These are phyloP conservation scores for Iberis pinnata DNA, from an alignment of 345 rosid genomes.

Conservation along the genomic window DNA sequence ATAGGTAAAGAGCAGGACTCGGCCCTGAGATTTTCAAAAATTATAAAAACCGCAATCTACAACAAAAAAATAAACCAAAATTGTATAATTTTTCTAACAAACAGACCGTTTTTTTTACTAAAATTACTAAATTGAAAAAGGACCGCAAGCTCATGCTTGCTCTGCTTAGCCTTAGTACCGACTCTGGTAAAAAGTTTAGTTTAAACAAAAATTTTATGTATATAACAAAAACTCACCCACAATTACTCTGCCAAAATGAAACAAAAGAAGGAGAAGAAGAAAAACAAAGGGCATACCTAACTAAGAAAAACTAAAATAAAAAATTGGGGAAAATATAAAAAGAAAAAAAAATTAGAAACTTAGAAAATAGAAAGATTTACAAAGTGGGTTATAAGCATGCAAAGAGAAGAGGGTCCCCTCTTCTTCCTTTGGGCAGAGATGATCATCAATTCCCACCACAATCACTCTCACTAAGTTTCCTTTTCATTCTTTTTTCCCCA, in stretches of 20 bases:
- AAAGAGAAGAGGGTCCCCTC: constrained; percentile 35
- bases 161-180: no score
- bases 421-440: constrained; percentile 30
- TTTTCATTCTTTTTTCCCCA: constrained; percentile 28
- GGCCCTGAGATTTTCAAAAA: no score
- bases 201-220: constrained; percentile 20
- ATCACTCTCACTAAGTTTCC: constrained; percentile 27
- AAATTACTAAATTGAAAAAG: no score
- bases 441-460: constrained; percentile 36
- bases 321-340: not conserved
- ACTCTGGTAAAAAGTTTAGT: not conserved
- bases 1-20: no score
- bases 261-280: constrained; percentile 5
- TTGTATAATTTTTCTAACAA: no score
- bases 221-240: constrained; percentile 18
- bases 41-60: no score
- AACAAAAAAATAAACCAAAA: no score
- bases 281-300: constrained; percentile 21
- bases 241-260: constrained; percentile 26
- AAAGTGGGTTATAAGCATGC: constrained; percentile 37
- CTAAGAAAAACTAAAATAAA: not conserved
- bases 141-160: no score
- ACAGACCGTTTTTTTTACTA: no score
- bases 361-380: constrained; percentile 27
- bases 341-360: constrained; percentile 10